Percentiles rank a stretch among this genome's conserved stretches.
Conservation (phyloP, 345 rosid genomes). For the Moringa oleifera region DNA sequence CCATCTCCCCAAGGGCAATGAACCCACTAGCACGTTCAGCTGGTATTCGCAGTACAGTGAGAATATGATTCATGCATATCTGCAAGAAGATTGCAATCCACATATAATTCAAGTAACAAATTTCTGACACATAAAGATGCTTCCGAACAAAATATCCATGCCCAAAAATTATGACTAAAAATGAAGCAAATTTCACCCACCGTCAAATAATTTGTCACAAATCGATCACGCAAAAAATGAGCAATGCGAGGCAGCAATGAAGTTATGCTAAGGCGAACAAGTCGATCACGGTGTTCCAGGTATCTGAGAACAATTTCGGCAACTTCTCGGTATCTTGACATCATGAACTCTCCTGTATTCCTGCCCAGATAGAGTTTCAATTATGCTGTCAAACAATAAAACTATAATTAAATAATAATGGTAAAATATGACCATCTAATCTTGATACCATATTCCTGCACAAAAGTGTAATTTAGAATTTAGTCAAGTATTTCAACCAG, state of each 20-base stretch:
- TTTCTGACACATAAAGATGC: neutral
- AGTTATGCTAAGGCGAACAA: slow-evolving; percentile 99
- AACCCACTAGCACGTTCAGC: slow-evolving; percentile 98
- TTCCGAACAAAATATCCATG: neutral
- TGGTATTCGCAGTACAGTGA: slow-evolving; percentile 71
- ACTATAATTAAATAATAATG: slow-evolving; percentile 4
- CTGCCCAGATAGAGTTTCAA: slow-evolving; percentile 38
- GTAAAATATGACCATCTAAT: neutral
- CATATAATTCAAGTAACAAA: no score
- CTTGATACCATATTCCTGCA: neutral
- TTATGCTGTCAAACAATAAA: neutral
- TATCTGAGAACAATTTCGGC: slow-evolving; percentile 97
- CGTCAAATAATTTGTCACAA: slow-evolving; percentile 86
- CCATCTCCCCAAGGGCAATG: slow-evolving; percentile 99
- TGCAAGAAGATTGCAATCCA: slow-evolving; percentile 31
- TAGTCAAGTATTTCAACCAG: no score
- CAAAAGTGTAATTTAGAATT: no score
- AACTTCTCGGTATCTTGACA: slow-evolving; percentile 98
- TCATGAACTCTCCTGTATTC: slow-evolving; percentile 99
- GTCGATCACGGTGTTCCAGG: slow-evolving; percentile 87
- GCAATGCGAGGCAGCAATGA: slow-evolving; percentile 98
- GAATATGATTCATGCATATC: slow-evolving; percentile 98
- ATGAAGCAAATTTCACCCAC: slow-evolving; percentile 33
- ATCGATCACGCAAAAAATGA: slow-evolving; percentile 95
- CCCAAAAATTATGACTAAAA: slow-evolving; percentile 1